A percentile compares a stretch with the other conserved stretches of the same genome.
Conservation (phyloP, 2,329 filamentous ascomycete species). For the Botrytis galanthina region DNA sequence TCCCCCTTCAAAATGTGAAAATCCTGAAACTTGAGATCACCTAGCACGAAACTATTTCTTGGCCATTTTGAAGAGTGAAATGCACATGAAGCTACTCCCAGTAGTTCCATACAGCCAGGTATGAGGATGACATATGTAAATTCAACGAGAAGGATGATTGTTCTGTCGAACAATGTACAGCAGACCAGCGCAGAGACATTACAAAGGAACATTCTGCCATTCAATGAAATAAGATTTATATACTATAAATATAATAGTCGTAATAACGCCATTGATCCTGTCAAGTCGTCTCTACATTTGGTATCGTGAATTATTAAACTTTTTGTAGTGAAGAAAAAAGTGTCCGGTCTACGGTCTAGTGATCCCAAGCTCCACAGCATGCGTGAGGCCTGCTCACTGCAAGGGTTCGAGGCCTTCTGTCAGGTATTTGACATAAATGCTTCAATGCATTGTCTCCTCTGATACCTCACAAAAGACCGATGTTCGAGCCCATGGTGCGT, state of each 20-base stretch:
- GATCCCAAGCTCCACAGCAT: neutral
- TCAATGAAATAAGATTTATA: neutral
- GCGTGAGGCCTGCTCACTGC: constrained; percentile 3
- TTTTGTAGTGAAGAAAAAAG: neutral
- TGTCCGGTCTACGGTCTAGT: neutral
- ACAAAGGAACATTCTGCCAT: neutral
- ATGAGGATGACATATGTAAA: neutral
- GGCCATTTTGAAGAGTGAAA: neutral
- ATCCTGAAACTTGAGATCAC: neutral
- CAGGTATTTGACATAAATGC: neutral
- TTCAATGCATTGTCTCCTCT: neutral
- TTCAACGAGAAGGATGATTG: neutral
- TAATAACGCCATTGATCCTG: neutral
- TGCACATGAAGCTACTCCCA: neutral
- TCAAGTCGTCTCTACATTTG: neutral
- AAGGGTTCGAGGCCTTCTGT: neutral
- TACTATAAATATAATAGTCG: neutral
- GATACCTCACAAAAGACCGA: constrained; percentile 15
- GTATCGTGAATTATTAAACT: neutral
- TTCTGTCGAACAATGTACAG: neutral
- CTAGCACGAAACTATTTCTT: neutral
- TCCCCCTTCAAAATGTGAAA: neutral
- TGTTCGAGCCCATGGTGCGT: constrained; percentile 27
- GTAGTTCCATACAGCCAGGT: neutral
- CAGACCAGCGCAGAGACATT: neutral